A percentile compares a stretch with the other conserved stretches of the same genome.
Evolutionary conservation across 1,284 basidiomycete species (phyloP).

Genomic region (Trametes pubescens): DNA sequence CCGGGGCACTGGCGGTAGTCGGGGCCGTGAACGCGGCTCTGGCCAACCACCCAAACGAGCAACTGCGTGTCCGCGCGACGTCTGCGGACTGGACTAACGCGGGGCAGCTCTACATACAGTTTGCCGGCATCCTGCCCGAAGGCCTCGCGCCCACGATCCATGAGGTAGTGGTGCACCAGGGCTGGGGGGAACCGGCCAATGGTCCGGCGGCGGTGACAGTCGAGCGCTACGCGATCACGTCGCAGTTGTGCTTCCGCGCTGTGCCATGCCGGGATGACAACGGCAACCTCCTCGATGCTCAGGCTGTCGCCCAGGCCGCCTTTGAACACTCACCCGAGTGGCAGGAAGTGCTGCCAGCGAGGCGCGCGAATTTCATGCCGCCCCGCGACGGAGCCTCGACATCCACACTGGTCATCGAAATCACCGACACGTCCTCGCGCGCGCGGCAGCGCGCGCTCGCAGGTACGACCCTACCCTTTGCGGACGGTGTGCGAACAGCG

Average conservation of each 20-base stretch:
- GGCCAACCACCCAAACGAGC: not conserved
- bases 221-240: not conserved
- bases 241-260: conserved; percentile 5
- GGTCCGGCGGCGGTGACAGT: not conserved
- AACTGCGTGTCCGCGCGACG: not conserved
- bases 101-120: conserved; percentile 3
- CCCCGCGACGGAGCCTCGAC: not conserved
- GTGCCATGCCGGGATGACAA: conserved; percentile 1
- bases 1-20: not conserved
- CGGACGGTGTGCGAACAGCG: not conserved
- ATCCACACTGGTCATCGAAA: conserved; percentile 7
- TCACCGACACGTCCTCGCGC: conserved; percentile 4
- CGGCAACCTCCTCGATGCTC: not conserved
- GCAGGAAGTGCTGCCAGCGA: not conserved
- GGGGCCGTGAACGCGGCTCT: conserved; percentile 1
- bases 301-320: not conserved
- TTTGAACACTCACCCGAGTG: not conserved
- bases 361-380: not conserved
- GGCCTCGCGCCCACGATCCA: not conserved
- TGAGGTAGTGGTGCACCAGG: not conserved
- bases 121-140: not conserved
- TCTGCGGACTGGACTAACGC: conserved; percentile 4
- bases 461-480: not conserved
- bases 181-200: not conserved
- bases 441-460: not conserved